Conservation (phyloP, 2,329 filamentous ascomycete genomes). For the Colletotrichum euphorbiae region DNA sequence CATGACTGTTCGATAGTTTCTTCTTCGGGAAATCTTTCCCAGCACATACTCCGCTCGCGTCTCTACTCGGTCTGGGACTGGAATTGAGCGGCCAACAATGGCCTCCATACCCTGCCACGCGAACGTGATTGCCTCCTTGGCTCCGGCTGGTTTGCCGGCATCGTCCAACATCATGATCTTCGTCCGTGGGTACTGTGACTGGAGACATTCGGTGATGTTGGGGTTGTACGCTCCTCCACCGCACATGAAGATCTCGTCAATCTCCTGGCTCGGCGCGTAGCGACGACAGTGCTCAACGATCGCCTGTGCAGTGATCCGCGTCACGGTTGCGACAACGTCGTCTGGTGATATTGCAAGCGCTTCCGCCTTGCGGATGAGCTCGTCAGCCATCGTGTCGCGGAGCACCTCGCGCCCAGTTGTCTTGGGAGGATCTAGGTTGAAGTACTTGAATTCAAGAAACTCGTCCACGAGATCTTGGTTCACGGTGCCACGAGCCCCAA, state of each 20-base stretch:
- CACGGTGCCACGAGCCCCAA: background rate
- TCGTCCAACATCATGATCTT: background rate
- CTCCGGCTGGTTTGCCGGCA: background rate
- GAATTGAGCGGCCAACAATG: background rate
- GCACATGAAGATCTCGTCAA: no score
- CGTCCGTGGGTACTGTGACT: background rate
- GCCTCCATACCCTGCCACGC: background rate
- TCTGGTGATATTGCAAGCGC: background rate
- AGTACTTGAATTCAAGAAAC: background rate
- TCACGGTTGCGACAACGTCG: no score
- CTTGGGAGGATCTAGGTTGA: background rate
- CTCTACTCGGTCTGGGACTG: background rate
- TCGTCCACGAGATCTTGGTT: background rate
- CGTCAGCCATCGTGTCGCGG: background rate
- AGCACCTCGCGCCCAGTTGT: background rate
- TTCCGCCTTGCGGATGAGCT: background rate
- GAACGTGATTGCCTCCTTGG: background rate
- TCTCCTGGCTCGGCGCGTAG: no score
- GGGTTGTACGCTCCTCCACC: background rate
- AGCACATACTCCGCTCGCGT: background rate
- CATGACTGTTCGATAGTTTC: background rate
- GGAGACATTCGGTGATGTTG: background rate
- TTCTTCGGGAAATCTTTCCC: background rate
- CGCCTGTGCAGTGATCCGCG: no score
- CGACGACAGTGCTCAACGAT: no score